Conservation (phyloP, 2,329 filamentous ascomycete species). For the Lasiodiplodia sp. region DNA sequence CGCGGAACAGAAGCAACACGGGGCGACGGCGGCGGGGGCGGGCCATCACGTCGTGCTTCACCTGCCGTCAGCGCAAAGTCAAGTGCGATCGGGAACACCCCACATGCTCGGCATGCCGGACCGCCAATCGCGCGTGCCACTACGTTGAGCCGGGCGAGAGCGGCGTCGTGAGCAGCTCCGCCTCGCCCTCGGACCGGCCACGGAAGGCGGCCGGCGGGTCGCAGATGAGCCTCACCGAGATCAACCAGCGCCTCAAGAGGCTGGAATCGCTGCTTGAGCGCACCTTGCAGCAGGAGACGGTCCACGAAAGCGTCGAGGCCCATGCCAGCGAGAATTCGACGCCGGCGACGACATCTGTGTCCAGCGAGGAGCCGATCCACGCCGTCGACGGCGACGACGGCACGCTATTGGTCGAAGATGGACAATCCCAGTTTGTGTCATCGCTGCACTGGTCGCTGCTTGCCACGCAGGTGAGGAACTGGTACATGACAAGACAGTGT, state of each 20-base stretch:
- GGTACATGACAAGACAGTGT: background rate
- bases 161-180: background rate
- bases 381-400: constrained; percentile 44
- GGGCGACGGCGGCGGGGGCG: background rate
- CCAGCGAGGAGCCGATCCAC: constrained; percentile 42
- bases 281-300: too few relatives aligned
- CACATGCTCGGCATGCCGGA: constrained; percentile 45
- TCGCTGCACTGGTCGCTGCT: constrained; percentile 47
- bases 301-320: too few relatives aligned
- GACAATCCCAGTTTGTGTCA: constrained; percentile 45
- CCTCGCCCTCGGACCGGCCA: background rate
- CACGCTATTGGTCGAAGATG: constrained; percentile 44
- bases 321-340: constrained; percentile 36
- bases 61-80: constrained; percentile 47
- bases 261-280: too few relatives aligned
- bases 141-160: constrained; percentile 33
- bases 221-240: background rate
- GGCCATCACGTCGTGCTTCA: constrained; percentile 47
- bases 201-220: too few relatives aligned
- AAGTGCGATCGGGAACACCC: constrained; percentile 48
- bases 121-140: constrained; percentile 45
- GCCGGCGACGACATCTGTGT: constrained; percentile 37
- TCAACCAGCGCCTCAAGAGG: too few relatives aligned
- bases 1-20: too few relatives aligned
- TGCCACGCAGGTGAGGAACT: constrained; percentile 37